Evolutionary conservation across 495 filamentous ascomycete genomes (phyloP).

Genomic region (Darksidea phi): DNA sequence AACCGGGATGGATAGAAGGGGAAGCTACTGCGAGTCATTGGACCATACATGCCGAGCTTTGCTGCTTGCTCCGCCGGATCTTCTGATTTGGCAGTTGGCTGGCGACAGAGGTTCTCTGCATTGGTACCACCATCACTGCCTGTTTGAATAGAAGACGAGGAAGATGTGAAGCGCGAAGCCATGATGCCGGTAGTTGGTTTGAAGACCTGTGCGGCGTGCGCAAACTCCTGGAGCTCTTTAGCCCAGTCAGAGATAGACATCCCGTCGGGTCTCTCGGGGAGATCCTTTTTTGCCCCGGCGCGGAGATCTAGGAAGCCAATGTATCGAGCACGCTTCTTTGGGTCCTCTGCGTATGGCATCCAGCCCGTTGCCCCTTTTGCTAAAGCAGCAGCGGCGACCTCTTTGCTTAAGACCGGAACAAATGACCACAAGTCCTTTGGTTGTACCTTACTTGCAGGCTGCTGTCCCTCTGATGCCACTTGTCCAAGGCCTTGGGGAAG

Average conservation of each 20-base stretch:
- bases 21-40: slow-evolving; percentile 70
- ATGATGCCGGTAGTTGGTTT: slow-evolving; percentile 87
- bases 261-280: slow-evolving; percentile 59
- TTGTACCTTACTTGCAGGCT: slow-evolving; percentile 57
- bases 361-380: slow-evolving; percentile 69
- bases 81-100: slow-evolving; percentile 61
- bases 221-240: slow-evolving; percentile 82
- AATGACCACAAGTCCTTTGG: slow-evolving; percentile 60
- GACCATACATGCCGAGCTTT: slow-evolving; percentile 88
- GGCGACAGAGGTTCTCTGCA: slow-evolving; percentile 47
- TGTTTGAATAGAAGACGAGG: slow-evolving; percentile 52
- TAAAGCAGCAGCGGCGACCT: slow-evolving; percentile 71
- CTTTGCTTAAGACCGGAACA: slow-evolving; percentile 72
- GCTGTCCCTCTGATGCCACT: slow-evolving; percentile 62
- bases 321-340: slow-evolving; percentile 74
- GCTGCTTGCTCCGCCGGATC: slow-evolving; percentile 86
- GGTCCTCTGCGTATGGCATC: slow-evolving; percentile 85
- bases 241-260: slow-evolving; percentile 71
- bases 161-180: slow-evolving; percentile 87
- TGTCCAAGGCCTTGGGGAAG: slow-evolving; percentile 78
- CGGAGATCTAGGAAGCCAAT: slow-evolving; percentile 74
- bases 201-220: slow-evolving; percentile 85
- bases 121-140: slow-evolving; percentile 38
- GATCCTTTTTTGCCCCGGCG: slow-evolving; percentile 60
- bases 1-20: slow-evolving; percentile 80